Base-by-base conservation (phyloP, 2,329 filamentous ascomycete genomes). In the Diaporthe helianthi region DNA sequence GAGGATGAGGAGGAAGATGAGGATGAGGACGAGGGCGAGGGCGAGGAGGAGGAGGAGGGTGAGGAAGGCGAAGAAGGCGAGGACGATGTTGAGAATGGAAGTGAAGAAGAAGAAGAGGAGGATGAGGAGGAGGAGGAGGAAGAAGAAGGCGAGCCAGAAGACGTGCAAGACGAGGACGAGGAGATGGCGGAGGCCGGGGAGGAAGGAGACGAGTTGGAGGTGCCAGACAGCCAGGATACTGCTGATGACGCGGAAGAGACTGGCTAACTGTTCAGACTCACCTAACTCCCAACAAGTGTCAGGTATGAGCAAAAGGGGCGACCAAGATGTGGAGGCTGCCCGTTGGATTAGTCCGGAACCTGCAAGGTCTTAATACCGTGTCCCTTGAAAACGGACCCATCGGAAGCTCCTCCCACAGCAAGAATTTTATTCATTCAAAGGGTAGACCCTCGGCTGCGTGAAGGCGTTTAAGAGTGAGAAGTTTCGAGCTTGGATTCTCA, bases 1-100 rank as follows among this genome's bases (percentile, higher is more conserved):
- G 74, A 72, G 2, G 74, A 71, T 8, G 73, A 74, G 3, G 72
- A 67, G 0, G 74, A 75, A 5, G 74, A 72, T 10, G 76, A 73
- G 2, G 72, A 66, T 2, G 69, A 69, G 9, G 72, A 71, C 4
- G 38, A 41, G 15, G 38, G 4, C 13, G 73, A 69, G 1, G 72
- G 71, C 1, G 71, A 72, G 13, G 68, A 38, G 9, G 68, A 70
- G 3, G 68, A 71, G 29, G 75, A 72, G 15, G 36, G 58, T 1
- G 67, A 69, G 2, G 54, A 69, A 67, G 67, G 52, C 8, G 61
- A 47, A 4, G 66, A 64, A 9, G 46, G 33, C 65, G 33, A 53
- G 22, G 64, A 54, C 63, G 67, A 52, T 22, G 61, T 19, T 64
- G 68, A 76, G 64, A 4, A 24, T 33, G 72, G 66, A 0, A 74